A percentile compares a stretch with the other conserved stretches of the same genome.
Conservation (phyloP, 2,329 filamentous ascomycete genomes). For the Colletotrichum sp. region DNA sequence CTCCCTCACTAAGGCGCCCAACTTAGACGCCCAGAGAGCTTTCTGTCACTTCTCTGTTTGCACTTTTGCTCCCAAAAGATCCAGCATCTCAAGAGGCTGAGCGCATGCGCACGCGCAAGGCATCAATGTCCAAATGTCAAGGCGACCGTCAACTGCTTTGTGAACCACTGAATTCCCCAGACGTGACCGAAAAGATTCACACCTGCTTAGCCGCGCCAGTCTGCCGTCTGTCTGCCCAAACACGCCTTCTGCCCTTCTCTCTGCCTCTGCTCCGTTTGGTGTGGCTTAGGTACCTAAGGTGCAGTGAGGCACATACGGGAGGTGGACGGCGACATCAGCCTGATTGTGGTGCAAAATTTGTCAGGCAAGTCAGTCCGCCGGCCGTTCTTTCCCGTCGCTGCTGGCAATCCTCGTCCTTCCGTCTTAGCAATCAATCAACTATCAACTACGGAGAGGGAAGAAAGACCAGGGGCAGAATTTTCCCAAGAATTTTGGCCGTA, state of each 20-base stretch:
- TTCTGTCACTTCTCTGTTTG: not conserved
- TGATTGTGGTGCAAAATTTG: not conserved
- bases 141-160: not conserved
- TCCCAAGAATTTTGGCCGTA: not conserved
- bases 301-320: not conserved
- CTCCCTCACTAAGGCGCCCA: not conserved
- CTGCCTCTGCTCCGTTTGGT: not conserved
- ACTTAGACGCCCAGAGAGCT: not conserved
- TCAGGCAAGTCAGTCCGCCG: not conserved
- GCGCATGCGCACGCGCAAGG: not conserved
- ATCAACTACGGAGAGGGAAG: not conserved
- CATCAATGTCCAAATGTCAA: not conserved
- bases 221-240: not conserved
- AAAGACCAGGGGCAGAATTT: not conserved
- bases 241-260: not conserved
- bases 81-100: not conserved
- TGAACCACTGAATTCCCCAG: not conserved
- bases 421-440: not conserved
- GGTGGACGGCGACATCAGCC: slow-evolving; percentile 7
- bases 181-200: not conserved
- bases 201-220: not conserved
- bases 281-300: not conserved
- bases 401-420: not conserved
- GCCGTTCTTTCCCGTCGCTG: not conserved
- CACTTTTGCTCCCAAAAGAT: not conserved